These are phyloP conservation scores for Pseudocercospora musae DNA, from an alignment of 2,329 filamentous ascomycete species.

Conservation along the genomic window DNA sequence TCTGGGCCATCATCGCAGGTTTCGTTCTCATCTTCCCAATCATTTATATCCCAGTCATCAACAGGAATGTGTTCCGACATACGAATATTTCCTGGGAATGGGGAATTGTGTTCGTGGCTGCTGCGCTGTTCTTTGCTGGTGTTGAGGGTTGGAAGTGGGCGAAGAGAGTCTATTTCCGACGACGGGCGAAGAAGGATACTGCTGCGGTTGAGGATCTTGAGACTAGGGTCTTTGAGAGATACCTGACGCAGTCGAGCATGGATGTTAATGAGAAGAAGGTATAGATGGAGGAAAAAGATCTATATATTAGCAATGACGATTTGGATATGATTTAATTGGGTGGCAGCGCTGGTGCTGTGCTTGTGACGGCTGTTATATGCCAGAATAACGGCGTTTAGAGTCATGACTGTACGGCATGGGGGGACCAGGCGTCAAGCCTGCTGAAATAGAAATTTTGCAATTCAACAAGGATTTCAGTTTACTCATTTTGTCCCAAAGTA, in stretches of 20 bases:
- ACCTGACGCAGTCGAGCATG: constrained; percentile 24
- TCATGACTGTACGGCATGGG: not conserved
- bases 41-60: constrained; percentile 66
- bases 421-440: not conserved
- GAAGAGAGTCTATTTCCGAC: constrained; percentile 49
- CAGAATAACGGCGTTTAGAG: not conserved
- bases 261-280: constrained; percentile 18
- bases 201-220: constrained; percentile 17
- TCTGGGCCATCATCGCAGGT: constrained; percentile 44
- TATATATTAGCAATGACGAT: not conserved
- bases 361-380: not conserved
- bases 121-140: constrained; percentile 57
- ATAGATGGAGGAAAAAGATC: not conserved
- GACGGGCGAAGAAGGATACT: constrained; percentile 14
- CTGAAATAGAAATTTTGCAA: not conserved
- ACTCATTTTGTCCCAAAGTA: not conserved
- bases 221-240: constrained; percentile 26
- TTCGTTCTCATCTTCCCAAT: constrained; percentile 47
- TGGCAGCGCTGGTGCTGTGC: not conserved
- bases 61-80: constrained; percentile 64
- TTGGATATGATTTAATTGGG: not conserved
- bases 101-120: constrained; percentile 62
- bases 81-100: constrained; percentile 66
- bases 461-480: not conserved
- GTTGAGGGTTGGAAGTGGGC: constrained; percentile 65